A percentile compares a stretch with the other conserved stretches of the same genome.
Conservation (phyloP, 495 filamentous ascomycete species). For the Endocarpon pusillum region DNA sequence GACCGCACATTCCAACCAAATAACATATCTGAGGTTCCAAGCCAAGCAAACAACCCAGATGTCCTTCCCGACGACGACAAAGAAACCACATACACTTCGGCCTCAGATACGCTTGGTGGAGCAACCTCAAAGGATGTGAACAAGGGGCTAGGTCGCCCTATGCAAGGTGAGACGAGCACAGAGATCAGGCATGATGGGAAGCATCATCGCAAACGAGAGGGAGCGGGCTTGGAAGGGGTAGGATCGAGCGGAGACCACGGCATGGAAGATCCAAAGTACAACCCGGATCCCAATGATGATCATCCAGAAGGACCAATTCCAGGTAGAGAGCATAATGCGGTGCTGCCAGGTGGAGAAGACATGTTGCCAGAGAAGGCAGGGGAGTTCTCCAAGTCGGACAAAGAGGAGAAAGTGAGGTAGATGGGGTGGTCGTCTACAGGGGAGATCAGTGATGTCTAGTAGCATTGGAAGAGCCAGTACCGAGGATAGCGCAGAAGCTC, state of each 20-base stretch:
- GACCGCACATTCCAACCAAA: constrained; percentile 44
- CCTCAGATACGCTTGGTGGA: constrained; percentile 40
- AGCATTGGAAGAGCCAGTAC: too few relatives aligned
- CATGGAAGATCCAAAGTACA: too few relatives aligned
- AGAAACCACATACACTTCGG: constrained; percentile 25
- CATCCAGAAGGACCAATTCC: too few relatives aligned
- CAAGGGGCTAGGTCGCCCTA: constrained; percentile 40
- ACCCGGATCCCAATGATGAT: too few relatives aligned
- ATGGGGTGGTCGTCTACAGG: too few relatives aligned
- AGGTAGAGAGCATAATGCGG: too few relatives aligned
- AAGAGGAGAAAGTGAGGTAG: too few relatives aligned
- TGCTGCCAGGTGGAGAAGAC: too few relatives aligned
- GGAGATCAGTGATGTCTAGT: too few relatives aligned
- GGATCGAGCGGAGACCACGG: constrained; percentile 25
- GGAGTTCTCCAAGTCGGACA: too few relatives aligned
- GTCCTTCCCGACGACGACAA: constrained; percentile 24
- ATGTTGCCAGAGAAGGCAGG: too few relatives aligned
- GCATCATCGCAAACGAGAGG: constrained; percentile 33
- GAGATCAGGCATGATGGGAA: constrained; percentile 41
- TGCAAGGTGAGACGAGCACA: constrained; percentile 38
- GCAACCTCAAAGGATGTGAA: constrained; percentile 47
- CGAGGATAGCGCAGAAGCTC: too few relatives aligned
- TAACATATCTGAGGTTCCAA: constrained; percentile 23
- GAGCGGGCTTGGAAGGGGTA: constrained; percentile 35
- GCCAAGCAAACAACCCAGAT: constrained; percentile 28